phyloP scores from a whole-genome alignment of 495 filamentous ascomycete genomes.

The Hypoxylon fuscum region DNA sequence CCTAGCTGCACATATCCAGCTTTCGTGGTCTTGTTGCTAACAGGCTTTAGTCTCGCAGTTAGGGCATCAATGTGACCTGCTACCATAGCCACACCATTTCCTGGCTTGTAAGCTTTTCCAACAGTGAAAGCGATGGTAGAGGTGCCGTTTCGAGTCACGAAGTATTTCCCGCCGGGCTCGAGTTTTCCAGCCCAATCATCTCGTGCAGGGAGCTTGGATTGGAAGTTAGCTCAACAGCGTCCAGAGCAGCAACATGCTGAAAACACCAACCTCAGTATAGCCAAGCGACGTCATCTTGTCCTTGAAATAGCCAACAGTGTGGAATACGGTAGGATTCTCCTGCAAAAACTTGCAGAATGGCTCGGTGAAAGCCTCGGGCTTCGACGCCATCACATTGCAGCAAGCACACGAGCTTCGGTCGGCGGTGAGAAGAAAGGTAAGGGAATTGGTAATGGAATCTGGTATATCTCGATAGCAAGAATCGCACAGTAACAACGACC shows the following conservation, averaged over 20 bases:
- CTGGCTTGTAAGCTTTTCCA: slow-evolving; percentile 81
- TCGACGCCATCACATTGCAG: slow-evolving; percentile 48
- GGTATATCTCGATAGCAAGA: slow-evolving; percentile 35
- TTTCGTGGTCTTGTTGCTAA: slow-evolving; percentile 79
- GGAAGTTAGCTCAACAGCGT: slow-evolving; percentile 16
- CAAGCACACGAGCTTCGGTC: slow-evolving; percentile 24
- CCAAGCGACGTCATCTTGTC: slow-evolving; percentile 73
- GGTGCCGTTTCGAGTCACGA: slow-evolving; percentile 83
- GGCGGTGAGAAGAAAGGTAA: slow-evolving; percentile 13
- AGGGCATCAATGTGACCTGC: slow-evolving; percentile 94
- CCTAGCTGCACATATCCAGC: slow-evolving; percentile 90
- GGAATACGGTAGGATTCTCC: slow-evolving; percentile 91
- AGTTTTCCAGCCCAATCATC: slow-evolving; percentile 80
- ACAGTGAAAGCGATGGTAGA: slow-evolving; percentile 87
- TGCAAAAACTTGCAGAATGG: slow-evolving; percentile 91
- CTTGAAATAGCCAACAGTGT: slow-evolving; percentile 80
- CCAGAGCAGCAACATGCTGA: neutral
- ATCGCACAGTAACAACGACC: slow-evolving; percentile 29
- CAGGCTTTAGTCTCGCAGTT: slow-evolving; percentile 87
- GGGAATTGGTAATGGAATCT: slow-evolving; percentile 19
- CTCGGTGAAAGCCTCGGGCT: slow-evolving; percentile 73
- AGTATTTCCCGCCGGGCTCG: slow-evolving; percentile 86
- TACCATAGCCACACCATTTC: slow-evolving; percentile 81
- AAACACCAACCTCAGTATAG: slow-evolving; percentile 66
- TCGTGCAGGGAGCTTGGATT: slow-evolving; percentile 73